Percentiles rank a stretch among this genome's conserved stretches.
phyloP scores from a whole-genome alignment of 192 early-diverging fungal species.

The Spizellomyces sp. region DNA sequence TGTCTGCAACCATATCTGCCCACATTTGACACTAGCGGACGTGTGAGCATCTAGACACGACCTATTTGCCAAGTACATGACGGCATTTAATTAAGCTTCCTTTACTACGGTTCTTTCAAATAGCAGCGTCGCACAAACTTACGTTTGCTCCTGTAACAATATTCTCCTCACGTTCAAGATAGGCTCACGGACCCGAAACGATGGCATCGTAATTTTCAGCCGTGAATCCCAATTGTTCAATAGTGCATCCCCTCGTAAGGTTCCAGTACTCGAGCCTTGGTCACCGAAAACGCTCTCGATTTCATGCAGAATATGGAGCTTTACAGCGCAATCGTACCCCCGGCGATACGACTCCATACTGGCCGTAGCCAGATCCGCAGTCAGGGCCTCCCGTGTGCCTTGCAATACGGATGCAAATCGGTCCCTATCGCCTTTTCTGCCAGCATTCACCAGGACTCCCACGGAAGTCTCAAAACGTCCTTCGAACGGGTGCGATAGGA shows the following conservation, averaged over 20 bases:
- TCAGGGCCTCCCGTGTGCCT: conserved; percentile 46
- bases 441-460: conserved; percentile 52
- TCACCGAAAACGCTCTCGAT: conserved; percentile 48
- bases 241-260: conserved; percentile 9
- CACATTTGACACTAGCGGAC: conserved; percentile 35
- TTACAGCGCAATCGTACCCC: conserved; percentile 59
- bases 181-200: conserved; percentile 61
- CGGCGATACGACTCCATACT: conserved; percentile 68
- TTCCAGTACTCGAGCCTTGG: not conserved
- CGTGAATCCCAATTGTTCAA: conserved; percentile 48
- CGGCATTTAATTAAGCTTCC: not conserved
- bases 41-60: not conserved
- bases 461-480: conserved; percentile 58
- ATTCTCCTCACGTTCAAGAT: conserved; percentile 61
- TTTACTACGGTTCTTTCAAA: not conserved
- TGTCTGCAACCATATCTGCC: conserved; percentile 66
- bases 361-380: conserved; percentile 57
- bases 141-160: conserved; percentile 42
- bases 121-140: not conserved
- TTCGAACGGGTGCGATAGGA: conserved; percentile 43
- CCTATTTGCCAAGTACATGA: not conserved
- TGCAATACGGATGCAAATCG: conserved; percentile 44
- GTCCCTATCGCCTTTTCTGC: conserved; percentile 36
- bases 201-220: conserved; percentile 54
- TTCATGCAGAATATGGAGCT: conserved; percentile 71